Percentiles rank a stretch among this genome's conserved stretches.
Conservation (phyloP, 2,329 filamentous ascomycete genomes). For the Aspergillus quadrilineatus region DNA sequence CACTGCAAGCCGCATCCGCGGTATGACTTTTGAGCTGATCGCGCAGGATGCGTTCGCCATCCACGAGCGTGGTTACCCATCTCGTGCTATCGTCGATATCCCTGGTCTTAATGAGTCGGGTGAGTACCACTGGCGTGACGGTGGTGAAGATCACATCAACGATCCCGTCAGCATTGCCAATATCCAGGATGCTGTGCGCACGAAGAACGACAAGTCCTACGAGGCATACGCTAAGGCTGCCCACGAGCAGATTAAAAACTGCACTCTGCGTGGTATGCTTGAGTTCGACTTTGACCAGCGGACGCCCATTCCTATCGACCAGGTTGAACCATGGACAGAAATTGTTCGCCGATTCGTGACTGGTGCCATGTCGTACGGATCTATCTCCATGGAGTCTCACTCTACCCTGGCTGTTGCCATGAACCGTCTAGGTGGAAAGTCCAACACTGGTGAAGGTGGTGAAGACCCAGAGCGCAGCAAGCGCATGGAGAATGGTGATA, state of each 20-base stretch:
- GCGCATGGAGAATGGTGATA: constrained; percentile 85
- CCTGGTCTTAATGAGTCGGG: constrained; percentile 86
- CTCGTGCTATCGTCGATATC: constrained; percentile 71
- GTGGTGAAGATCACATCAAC: constrained; percentile 92
- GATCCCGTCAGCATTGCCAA: constrained; percentile 94
- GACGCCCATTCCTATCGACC: constrained; percentile 84
- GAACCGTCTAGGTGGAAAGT: constrained; percentile 95
- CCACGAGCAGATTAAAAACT: constrained; percentile 95
- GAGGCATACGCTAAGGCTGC: constrained; percentile 91
- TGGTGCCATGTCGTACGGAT: constrained; percentile 97
- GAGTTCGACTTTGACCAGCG: constrained; percentile 94
- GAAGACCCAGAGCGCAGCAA: constrained; percentile 90
- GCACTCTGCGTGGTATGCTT: constrained; percentile 87
- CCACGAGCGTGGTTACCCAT: constrained; percentile 89
- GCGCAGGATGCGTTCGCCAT: constrained; percentile 92
- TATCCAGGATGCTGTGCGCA: constrained; percentile 92
- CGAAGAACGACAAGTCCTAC: constrained; percentile 98
- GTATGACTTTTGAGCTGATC: constrained; percentile 89
- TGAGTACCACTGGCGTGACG: constrained; percentile 98
- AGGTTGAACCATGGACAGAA: constrained; percentile 97
- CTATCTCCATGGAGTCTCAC: constrained; percentile 97
- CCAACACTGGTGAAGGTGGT: constrained; percentile 95
- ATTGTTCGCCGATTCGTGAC: constrained; percentile 96
- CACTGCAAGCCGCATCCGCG: constrained; percentile 90
- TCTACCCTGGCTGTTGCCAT: constrained; percentile 93